These are phyloP conservation scores for Cucurbita ficifolia DNA, from an alignment of 306 rosid species.

Conservation along the genomic window DNA sequence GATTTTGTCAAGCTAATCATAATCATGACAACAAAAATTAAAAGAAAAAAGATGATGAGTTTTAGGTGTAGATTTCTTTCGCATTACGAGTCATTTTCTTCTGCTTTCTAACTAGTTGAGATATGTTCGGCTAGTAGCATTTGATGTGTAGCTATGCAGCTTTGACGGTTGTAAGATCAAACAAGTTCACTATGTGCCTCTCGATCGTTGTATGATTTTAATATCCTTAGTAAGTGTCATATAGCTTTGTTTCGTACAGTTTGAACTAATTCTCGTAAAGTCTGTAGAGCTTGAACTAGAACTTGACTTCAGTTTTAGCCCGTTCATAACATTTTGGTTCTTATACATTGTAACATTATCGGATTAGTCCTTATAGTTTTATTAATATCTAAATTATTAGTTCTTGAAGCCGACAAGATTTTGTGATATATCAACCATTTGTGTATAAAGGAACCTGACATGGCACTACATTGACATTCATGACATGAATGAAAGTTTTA, in stretches of 20 bases:
- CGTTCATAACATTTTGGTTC: neutral
- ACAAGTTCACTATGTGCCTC: too few relatives aligned
- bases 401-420: neutral
- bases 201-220: too few relatives aligned
- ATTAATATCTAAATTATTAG: neutral
- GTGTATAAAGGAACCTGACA: neutral
- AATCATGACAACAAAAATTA: conserved; percentile 1
- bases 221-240: too few relatives aligned
- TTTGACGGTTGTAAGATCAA: too few relatives aligned
- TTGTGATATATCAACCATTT: neutral
- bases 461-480: neutral
- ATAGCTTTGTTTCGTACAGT: too few relatives aligned
- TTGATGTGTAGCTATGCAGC: neutral
- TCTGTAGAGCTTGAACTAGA: neutral
- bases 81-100: neutral
- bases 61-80: neutral
- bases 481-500: neutral
- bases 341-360: neutral
- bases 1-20: conserved; percentile 36
- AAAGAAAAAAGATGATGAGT: neutral
- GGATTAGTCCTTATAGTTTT: neutral
- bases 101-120: neutral
- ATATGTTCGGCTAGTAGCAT: neutral
- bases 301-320: neutral
- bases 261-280: neutral